Evolutionary conservation across 2,329 filamentous ascomycete species (phyloP).

Genomic region (Ophiostoma fasciatum): DNA sequence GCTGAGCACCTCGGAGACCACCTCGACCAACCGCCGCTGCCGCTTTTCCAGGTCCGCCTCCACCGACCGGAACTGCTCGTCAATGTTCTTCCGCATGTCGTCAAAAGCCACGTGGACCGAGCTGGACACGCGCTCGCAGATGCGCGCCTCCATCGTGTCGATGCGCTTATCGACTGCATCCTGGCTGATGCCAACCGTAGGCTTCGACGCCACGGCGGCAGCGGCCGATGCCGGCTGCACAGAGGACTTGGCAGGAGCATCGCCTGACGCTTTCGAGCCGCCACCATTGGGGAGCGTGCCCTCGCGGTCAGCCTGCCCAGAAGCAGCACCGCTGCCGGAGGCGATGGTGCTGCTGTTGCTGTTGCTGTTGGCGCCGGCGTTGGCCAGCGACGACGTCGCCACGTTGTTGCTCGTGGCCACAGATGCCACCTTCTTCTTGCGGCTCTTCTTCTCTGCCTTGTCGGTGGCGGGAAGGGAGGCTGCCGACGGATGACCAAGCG

Average conservation of each 20-base stretch:
- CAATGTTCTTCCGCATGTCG: conserved; percentile 24
- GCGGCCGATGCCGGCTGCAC: neutral
- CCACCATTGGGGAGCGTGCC: conserved; percentile 25
- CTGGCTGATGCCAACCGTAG: conserved; percentile 10
- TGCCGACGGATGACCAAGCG: conserved; percentile 5
- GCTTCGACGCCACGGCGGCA: neutral
- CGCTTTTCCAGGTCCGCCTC: conserved; percentile 37
- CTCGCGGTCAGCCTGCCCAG: conserved; percentile 26
- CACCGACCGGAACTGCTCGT: conserved; percentile 45
- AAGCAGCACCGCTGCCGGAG: conserved; percentile 16
- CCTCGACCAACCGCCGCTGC: conserved; percentile 39
- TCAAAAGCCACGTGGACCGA: conserved; percentile 40
- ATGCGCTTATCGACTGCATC: conserved; percentile 41
- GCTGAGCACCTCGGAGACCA: conserved; percentile 45
- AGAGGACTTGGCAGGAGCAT: conserved; percentile 13
- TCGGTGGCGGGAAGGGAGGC: conserved; percentile 23
- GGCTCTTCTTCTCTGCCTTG: conserved; percentile 44
- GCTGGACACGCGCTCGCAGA: conserved; percentile 30
- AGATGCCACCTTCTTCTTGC: conserved; percentile 53
- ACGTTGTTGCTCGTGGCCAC: conserved; percentile 18
- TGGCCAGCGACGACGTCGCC: neutral
- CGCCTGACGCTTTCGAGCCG: conserved; percentile 18
- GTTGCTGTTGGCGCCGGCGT: neutral
- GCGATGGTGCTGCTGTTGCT: conserved; percentile 2
- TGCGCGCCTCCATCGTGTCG: conserved; percentile 34